Base-by-base conservation (phyloP, 169 alveolate species). In the Plasmodium chabaudi region DNA sequence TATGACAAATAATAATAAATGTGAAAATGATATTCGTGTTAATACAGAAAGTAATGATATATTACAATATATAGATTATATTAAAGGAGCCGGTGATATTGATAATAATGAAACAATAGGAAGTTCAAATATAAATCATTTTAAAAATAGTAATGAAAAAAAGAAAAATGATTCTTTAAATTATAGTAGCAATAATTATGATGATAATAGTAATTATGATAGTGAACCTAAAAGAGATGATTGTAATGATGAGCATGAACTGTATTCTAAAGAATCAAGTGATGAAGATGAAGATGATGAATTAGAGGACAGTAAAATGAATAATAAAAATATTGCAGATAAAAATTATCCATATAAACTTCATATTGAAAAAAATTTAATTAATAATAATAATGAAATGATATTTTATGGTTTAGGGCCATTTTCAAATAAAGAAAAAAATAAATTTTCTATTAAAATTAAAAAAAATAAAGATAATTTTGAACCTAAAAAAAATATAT, bases 401-500 rank as follows among this genome's bases (percentile, higher is more conserved):
- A 47, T 75, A 53, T 75, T 75, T 34, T 75, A 75, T 55, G 88
- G 64, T 46, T 44, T 75, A 51, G 88, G 64, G 9, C 47, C 61
- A 61, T 63, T 75, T 42, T 75, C 88, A 12, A 75, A 73, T 9
- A 75, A 75, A 65, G 88, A 75, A 19, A 75, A 75, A 61, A 74
- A 75, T 25, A 60, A 75, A 6, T n/a, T 75, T 10, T 73, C 61
- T 17, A 46, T 55, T 23, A 75, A 75, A 46, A 60, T 49, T 17
- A 74, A 74, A 60, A 46, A 61, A 46, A 60, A 60, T 9, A 72
- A 72, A 49, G 60, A 25, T 57, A 53, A 44, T 23, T 46, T 53
- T 13, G 75, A 75, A 27, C 47, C 88, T 0, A 75, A 44, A 64
- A 60, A 19, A 23, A 75, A 61, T 64, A 56, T 75, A 49, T 61